Evolutionary conservation across 2,329 filamentous ascomycete species (phyloP), one percentile per base, ranked within the genome.

Genomic region (Ceratocystis cacaofunesta): DNA sequence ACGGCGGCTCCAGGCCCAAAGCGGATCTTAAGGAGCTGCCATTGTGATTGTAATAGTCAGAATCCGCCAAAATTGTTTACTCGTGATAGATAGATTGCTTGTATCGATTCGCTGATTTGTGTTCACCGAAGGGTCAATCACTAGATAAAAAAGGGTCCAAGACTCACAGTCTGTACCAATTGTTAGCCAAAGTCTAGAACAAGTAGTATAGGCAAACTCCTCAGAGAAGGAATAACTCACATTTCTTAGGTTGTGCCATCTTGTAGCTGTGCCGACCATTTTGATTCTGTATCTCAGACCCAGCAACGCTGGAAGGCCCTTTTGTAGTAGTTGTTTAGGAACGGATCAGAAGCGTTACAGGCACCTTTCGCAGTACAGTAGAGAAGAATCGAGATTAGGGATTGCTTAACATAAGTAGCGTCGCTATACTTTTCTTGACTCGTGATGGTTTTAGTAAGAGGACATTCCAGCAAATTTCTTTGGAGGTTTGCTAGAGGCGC

Each of bases 1-100:
- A 90, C 78, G 22, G 89, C 87, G 55, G 94, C 91, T 66, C 92
- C 94, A 36, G 89, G 86, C 67, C 92, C 94, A 73, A 88, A 80
- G 73, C 87, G 85, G 75, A 97, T 79, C 72, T 80, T 78, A 69
- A 94, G 80, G 63, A 95, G 78, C 88, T 94, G 74, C 68, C 48
- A 55, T 60, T 50, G 66, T 69, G 64, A 22, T 44, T 62, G 25
- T 55, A 70, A 67, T 69, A 62, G 22, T 62, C 22, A 65, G 68
- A 30, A 61, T 36, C 28, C 7, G 3, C 36, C 12, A 41, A 4
- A 41, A 41, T 41, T 15, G 57, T 55, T 19, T 36, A 19, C 22
- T 28, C 32, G 32, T 22, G 19, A 28, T 44, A 15, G 7, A 12
- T 57, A 10, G 22, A 15, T 57, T 57, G 48, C 19, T 22, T n/a